Evolutionary conservation across 1,284 basidiomycete species (phyloP), one percentile per base, ranked within the genome.

Genomic region (Xanthoconium separans): DNA sequence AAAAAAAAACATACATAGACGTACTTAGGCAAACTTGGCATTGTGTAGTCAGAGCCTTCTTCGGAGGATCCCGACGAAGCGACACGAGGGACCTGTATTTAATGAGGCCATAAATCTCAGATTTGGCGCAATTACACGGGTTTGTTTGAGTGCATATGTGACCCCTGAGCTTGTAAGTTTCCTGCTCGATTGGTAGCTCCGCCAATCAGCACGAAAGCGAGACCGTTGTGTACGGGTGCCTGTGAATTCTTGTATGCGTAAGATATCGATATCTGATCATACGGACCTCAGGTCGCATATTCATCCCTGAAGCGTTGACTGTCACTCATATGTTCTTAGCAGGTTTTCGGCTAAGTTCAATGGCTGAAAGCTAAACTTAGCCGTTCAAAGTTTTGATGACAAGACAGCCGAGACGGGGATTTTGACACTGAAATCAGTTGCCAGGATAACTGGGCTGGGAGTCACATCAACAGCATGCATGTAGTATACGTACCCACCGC

Each of bases 41-140:
- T 51, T 27, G 33, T 18, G 20, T 18, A n/a, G 11, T 53, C 53
- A 68, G 65, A 54, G 46, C 46, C 53, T 49, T 54, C 61, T 45
- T 53, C 66, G 62, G 65, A 50, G 57, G 49, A 59, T 58, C 62
- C 66, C 64, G 69, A 58, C 51, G 39, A 47, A 37, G 43, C 47
- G 50, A 54, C 50, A 52, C 34, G 64, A 54, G 41, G 47, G 50
- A 58, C 54, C 49, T 55, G 47, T 54, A 57, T 24, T 47, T 43
- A 64, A 69, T 57, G 59, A 56, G 53, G 46, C 51, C 34, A 62
- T 64, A 56, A 70, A 66, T 66, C 65, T 66, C 40, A 66, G 65
- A 66, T 66, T 68, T 44, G 37, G 50, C 22, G 45, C 59, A 49
- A 58, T 52, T 62, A 65, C 54, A 56, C 50, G 37, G 27, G 42